A percentile compares a stretch with the other conserved stretches of the same genome.
Conservation (phyloP, 352 stramenopile genomes). For the Pythium volutum region DNA sequence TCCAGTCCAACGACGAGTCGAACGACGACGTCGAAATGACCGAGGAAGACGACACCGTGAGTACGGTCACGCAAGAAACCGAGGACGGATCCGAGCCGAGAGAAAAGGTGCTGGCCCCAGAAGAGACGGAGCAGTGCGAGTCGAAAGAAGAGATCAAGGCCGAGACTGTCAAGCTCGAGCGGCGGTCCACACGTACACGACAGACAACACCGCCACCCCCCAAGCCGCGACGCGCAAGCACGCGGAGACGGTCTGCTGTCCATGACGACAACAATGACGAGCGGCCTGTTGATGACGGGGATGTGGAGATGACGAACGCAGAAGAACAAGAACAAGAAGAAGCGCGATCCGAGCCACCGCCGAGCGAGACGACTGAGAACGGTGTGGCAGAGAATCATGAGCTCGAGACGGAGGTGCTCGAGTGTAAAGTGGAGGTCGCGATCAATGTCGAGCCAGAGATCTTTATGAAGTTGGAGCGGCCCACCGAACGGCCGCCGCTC, state of each 20-base stretch:
- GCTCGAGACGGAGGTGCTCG: neutral
- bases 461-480: neutral
- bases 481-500: neutral
- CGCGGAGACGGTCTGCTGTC: too few species aligned
- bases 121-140: too few species aligned
- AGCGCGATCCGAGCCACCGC: neutral
- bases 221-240: too few species aligned
- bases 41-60: neutral
- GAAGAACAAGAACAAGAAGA: neutral
- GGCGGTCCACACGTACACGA: too few species aligned
- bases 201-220: too few species aligned
- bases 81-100: neutral
- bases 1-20: neutral
- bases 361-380: neutral
- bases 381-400: too few species aligned
- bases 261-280: too few species aligned
- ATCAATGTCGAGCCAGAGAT: conserved; percentile 1
- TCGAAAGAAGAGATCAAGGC: neutral
- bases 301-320: too few species aligned
- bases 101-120: too few species aligned
- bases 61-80: neutral
- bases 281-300: too few species aligned
- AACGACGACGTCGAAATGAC: neutral
- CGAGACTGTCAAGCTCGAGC: too few species aligned
- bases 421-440: neutral